Conservation (phyloP, 1,139 yeast species). For the Spathaspora sp. region DNA sequence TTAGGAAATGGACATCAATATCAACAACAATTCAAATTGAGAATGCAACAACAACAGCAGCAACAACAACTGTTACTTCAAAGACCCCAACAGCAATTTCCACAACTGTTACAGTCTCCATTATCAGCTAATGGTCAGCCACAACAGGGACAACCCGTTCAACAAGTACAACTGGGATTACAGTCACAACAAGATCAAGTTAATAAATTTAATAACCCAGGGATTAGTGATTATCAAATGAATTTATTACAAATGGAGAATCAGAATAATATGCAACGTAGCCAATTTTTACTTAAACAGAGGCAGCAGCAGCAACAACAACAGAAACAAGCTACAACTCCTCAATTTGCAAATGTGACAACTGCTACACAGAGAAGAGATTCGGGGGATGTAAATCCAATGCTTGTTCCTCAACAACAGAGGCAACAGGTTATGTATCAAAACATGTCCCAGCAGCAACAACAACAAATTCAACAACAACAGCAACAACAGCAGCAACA, state of each 20-base stretch:
- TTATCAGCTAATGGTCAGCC: constrained; percentile 5
- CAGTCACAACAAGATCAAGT: constrained; percentile 2
- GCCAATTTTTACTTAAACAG: constrained; percentile 24
- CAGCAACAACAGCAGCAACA: constrained; percentile 16
- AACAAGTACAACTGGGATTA: not conserved
- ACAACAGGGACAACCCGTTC: constrained; percentile 5
- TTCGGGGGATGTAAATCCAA: not conserved
- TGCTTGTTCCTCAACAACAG: not conserved
- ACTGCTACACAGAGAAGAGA: not conserved
- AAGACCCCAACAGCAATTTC: constrained; percentile 16
- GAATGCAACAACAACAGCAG: constrained; percentile 13
- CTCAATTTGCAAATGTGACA: not conserved
- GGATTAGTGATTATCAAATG: constrained; percentile 26
- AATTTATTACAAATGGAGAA: constrained; percentile 27
- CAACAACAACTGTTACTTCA: constrained; percentile 13
- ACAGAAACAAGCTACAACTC: constrained; percentile 14
- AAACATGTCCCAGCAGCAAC: constrained; percentile 12
- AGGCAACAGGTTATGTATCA: constrained; percentile 4
- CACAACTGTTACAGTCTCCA: constrained; percentile 10
- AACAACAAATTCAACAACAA: constrained; percentile 8
- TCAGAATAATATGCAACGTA: constrained; percentile 26
- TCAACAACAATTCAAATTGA: constrained; percentile 15
- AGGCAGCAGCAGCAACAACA: constrained; percentile 22
- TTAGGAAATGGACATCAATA: constrained; percentile 8
- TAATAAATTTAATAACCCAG: constrained; percentile 14